Percentiles rank a stretch among this genome's conserved stretches.
Conservation (phyloP, 495 filamentous ascomycete species). For the Hapsidospora chrysogenum region DNA sequence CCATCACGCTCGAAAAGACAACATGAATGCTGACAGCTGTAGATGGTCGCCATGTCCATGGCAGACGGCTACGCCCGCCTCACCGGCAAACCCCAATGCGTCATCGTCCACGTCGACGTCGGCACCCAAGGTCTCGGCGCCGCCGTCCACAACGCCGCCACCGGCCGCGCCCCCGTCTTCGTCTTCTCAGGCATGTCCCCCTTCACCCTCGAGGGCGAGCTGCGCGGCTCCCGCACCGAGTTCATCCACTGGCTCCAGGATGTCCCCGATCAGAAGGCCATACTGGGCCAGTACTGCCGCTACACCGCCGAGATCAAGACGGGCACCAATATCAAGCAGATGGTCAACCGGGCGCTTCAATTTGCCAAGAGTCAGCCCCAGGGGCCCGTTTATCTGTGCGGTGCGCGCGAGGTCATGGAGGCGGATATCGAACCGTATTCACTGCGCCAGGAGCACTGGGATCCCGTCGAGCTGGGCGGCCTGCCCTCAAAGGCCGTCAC, state of each 20-base stretch:
- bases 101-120: constrained; percentile 93
- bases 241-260: constrained; percentile 98
- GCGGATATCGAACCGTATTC: constrained; percentile 74
- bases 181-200: constrained; percentile 86
- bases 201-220: constrained; percentile 81
- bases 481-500: constrained; percentile 48
- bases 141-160: constrained; percentile 81
- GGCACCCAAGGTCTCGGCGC: constrained; percentile 81
- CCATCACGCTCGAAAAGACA: neutral
- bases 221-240: constrained; percentile 75
- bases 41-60: constrained; percentile 98
- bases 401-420: constrained; percentile 81
- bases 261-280: constrained; percentile 86
- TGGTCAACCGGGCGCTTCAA: constrained; percentile 79
- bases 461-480: constrained; percentile 57
- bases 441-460: constrained; percentile 60
- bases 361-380: constrained; percentile 70
- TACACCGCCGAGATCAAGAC: constrained; percentile 83
- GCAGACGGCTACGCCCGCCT: constrained; percentile 87
- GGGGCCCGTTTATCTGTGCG: constrained; percentile 75
- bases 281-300: constrained; percentile 86
- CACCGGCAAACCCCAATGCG: constrained; percentile 72
- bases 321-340: constrained; percentile 87
- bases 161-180: constrained; percentile 71
- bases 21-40: neutral